Percentiles rank a stretch among this genome's conserved stretches.
Conservation (phyloP, 202 grass and related monocot species). For the Setaria viridis region DNA sequence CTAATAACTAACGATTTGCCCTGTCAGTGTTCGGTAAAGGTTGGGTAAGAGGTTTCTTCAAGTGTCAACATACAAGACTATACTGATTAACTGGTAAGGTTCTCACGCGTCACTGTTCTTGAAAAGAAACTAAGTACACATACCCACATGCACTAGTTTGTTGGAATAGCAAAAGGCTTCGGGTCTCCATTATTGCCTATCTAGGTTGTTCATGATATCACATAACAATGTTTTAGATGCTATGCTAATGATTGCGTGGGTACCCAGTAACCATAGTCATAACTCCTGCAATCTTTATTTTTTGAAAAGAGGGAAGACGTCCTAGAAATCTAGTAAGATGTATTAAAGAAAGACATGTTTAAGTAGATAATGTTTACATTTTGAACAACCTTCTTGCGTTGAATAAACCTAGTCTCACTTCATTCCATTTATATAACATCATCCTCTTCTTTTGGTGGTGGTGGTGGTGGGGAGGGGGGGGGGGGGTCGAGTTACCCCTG, state of each 20-base stretch:
- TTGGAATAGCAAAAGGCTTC: conserved; percentile 41
- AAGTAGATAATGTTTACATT: not conserved
- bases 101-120: not conserved
- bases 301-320: not conserved
- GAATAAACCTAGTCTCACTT: conserved; percentile 9
- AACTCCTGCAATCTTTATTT: not conserved
- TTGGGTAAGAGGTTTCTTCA: not conserved
- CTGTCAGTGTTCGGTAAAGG: not conserved
- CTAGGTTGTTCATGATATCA: conserved; percentile 38
- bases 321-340: conserved; percentile 6
- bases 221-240: conserved; percentile 23
- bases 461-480: no score
- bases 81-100: not conserved
- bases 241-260: conserved; percentile 35
- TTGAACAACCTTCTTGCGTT: not conserved
- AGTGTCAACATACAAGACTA: not conserved
- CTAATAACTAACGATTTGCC: not conserved
- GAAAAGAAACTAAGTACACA: conserved; percentile 45
- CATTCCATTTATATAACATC: not conserved
- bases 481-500: not conserved
- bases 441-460: not conserved
- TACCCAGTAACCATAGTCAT: conserved; percentile 6
- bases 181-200: conserved; percentile 46
- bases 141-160: conserved; percentile 36
- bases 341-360: conserved; percentile 17